Evolutionary conservation across 768 basidiomycete genomes (phyloP), one percentile per base, ranked within the genome.

Genomic region (Mycena indigotica): DNA sequence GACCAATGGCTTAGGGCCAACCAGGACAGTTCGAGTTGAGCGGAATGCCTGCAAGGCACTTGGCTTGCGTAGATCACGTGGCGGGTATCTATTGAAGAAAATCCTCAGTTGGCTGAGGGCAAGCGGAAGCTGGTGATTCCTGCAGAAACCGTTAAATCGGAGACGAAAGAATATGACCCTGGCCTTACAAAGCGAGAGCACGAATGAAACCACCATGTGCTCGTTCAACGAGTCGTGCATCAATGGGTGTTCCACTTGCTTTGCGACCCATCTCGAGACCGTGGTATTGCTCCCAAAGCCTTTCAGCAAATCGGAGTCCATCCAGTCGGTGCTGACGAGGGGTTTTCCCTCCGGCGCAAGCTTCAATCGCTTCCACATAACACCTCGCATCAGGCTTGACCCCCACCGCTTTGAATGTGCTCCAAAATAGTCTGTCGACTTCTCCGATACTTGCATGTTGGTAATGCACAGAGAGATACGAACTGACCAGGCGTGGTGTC

Each of bases 401-500:
- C 1, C 65, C 72, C 1, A 74, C 60, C 10, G 79, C 68, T 19
- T 73, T 68, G 58, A 82, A 90, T 2, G 87, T 57, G 3, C 67
- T 70, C 58, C 77, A 69, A 69, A 88, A 93, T 6, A 79, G 69
- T 6, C 77, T 75, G 26, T 73, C 72, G 2, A 82, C 74, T 2
- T 66, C 67, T 25, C 82, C 77, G 39, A 95, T 72, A 10, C 78
- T 65, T 1, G 73, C 69, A 58, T 83, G 83, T 41, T 70, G 71
- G 66, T 89, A 89, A 67, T 87, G 82, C 0, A 95, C 88, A 13
- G 89, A 84, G 50, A 97, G 75, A 67, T 92, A 98, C 2, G 93
- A 83, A 63, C 89, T 91, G 61, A 95, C 65, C 5, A 97, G 80
- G 1, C 81, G 77, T 0, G 91, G 64, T 0, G 85, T 83, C 50